Conservation (phyloP, 1,284 basidiomycete species). For the Heliocybe sulcata region DNA sequence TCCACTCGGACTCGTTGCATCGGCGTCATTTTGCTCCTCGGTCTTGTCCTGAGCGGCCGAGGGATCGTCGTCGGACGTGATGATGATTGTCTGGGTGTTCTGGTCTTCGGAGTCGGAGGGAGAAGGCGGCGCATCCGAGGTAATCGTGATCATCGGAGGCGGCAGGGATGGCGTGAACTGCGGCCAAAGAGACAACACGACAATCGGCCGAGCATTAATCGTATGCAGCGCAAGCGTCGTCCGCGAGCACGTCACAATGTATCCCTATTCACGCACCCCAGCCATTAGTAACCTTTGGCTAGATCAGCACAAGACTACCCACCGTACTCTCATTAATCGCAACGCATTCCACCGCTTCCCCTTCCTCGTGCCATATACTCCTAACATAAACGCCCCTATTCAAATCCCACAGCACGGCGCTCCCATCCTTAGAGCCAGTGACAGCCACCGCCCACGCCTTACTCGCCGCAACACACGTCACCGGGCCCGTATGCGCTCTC, state of each 20-base stretch:
- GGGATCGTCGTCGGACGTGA: too few relatives aligned
- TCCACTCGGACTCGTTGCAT: background rate
- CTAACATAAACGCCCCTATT: conserved; percentile 76
- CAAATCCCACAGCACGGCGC: conserved; percentile 86
- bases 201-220: conserved; percentile 73
- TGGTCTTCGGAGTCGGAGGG: background rate
- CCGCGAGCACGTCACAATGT: conserved; percentile 75
- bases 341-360: conserved; percentile 55
- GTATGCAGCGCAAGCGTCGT: conserved; percentile 69
- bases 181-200: conserved; percentile 50
- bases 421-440: conserved; percentile 82
- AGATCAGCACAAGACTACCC: conserved; percentile 20
- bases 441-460: conserved; percentile 79
- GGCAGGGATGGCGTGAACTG: conserved; percentile 28
- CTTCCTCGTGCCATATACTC: conserved; percentile 61
- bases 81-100: background rate
- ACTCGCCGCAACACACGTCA: conserved; percentile 71
- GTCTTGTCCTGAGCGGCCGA: too few relatives aligned
- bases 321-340: conserved; percentile 85
- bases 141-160: conserved; percentile 19
- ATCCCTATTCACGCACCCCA: conserved; percentile 43
- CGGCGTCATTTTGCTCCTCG: too few relatives aligned
- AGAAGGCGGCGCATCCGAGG: conserved; percentile 20
- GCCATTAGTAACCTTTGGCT: background rate
- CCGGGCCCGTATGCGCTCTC: conserved; percentile 65